Percentiles rank a stretch among this genome's conserved stretches.
Conservation (phyloP, 169 alveolate genomes). For the Babesia divergens region DNA sequence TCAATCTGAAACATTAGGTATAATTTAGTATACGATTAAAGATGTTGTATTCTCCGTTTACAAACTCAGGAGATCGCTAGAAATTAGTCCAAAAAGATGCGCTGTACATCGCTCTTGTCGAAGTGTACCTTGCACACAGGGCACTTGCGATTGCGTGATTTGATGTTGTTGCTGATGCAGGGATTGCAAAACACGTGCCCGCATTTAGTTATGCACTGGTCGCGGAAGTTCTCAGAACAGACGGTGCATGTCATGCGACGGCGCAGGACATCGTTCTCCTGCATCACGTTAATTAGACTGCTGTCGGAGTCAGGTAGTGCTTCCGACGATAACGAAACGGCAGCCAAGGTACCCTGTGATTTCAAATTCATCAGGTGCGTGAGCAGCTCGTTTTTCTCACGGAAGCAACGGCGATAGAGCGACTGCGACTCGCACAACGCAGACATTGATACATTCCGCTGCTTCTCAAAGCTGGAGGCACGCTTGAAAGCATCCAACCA, state of each 20-base stretch:
- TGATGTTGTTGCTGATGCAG: slow-evolving; percentile 63
- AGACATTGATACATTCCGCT: slow-evolving; percentile 52
- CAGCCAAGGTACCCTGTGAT: background rate
- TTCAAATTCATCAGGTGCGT: background rate
- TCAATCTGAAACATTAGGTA: background rate
- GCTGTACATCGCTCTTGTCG: slow-evolving; percentile 73
- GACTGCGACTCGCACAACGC: slow-evolving; percentile 60
- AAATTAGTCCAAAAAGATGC: slow-evolving; percentile 52
- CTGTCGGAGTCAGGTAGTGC: background rate
- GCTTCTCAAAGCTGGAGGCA: slow-evolving; percentile 18
- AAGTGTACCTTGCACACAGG: slow-evolving; percentile 77
- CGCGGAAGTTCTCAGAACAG: slow-evolving; percentile 78
- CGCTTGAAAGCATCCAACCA: slow-evolving; percentile 35
- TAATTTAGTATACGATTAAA: background rate
- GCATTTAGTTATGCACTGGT: slow-evolving; percentile 73
- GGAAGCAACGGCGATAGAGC: slow-evolving; percentile 15
- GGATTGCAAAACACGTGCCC: slow-evolving; percentile 79
- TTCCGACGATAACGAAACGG: background rate
- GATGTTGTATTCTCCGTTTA: background rate
- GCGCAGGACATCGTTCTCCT: slow-evolving; percentile 69
- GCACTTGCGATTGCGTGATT: slow-evolving; percentile 75
- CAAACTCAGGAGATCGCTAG: background rate
- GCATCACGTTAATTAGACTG: slow-evolving; percentile 20
- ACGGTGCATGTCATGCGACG: slow-evolving; percentile 77
- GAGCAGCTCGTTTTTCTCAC: slow-evolving; percentile 29